phyloP scores from a whole-genome alignment of 805 yeast genomes.

The Spathaspora sp. region DNA sequence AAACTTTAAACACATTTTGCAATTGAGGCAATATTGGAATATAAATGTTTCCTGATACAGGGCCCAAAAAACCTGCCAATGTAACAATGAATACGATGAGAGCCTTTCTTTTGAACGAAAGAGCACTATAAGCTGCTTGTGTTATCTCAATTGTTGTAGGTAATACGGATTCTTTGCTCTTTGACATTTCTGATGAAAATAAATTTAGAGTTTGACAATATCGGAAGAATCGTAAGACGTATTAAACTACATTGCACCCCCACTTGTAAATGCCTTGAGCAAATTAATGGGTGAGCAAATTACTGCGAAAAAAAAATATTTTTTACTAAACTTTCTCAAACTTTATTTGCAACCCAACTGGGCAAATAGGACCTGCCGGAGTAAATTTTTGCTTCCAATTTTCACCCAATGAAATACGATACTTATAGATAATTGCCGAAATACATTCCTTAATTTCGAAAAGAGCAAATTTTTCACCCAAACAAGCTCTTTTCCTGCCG shows the following conservation, averaged over 20 bases:
- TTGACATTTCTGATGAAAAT: not conserved
- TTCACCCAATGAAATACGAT: slow-evolving; percentile 33
- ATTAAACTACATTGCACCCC: not conserved
- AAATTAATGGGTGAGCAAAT: not conserved
- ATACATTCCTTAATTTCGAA: slow-evolving; percentile 41
- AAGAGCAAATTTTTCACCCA: slow-evolving; percentile 58
- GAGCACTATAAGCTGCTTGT: slow-evolving; percentile 2
- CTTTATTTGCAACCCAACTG: slow-evolving; percentile 28
- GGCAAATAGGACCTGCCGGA: slow-evolving; percentile 58
- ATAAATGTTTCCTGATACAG: slow-evolving; percentile 54
- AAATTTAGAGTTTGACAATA: too few species aligned
- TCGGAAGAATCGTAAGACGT: not conserved
- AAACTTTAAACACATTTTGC: slow-evolving; percentile 35
- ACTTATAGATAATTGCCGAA: slow-evolving; percentile 31
- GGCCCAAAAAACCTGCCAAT: slow-evolving; percentile 52
- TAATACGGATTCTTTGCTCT: not conserved
- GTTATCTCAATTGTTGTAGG: not conserved
- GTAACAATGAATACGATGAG: slow-evolving; percentile 41
- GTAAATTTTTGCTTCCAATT: slow-evolving; percentile 49
- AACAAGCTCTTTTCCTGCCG: slow-evolving; percentile 57
- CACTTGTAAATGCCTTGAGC: not conserved
- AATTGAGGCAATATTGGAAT: slow-evolving; percentile 50
- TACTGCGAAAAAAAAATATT: slow-evolving; percentile 1
- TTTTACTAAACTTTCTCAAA: slow-evolving; percentile 2
- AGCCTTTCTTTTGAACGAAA: slow-evolving; percentile 16